These are phyloP conservation scores for Rhodotorula glutinis DNA, from an alignment of 1,284 basidiomycete species.

Conservation along the genomic window DNA sequence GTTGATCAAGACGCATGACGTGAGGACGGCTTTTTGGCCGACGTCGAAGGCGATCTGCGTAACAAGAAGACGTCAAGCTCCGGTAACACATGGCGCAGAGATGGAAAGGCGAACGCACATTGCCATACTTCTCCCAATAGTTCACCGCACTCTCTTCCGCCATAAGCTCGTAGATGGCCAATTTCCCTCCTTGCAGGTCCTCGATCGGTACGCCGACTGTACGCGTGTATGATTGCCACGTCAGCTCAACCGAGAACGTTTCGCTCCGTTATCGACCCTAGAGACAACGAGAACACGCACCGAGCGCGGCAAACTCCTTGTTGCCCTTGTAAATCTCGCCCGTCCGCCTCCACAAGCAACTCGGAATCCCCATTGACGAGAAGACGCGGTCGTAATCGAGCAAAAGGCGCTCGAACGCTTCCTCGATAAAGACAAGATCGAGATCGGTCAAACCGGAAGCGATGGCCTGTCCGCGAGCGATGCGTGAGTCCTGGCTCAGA, in stretches of 20 bases:
- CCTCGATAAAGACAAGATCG: constrained; percentile 97
- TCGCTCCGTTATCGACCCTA: background rate
- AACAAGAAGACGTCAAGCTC: background rate
- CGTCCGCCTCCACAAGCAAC: constrained; percentile 92
- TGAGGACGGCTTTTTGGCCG: constrained; percentile 78
- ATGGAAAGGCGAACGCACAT: constrained; percentile 46
- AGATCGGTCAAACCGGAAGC: constrained; percentile 86
- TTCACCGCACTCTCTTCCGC: constrained; percentile 93
- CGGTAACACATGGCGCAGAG: too few relatives aligned
- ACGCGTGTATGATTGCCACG: background rate
- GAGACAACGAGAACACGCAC: constrained; percentile 50
- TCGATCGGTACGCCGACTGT: constrained; percentile 49
- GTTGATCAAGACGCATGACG: constrained; percentile 72
- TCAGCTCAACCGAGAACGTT: constrained; percentile 4
- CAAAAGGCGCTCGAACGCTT: constrained; percentile 91
- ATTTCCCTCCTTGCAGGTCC: constrained; percentile 62
- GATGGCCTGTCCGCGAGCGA: constrained; percentile 59
- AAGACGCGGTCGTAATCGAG: constrained; percentile 81
- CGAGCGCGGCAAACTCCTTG: constrained; percentile 84
- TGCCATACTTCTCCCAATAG: constrained; percentile 97
- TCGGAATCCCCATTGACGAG: constrained; percentile 85
- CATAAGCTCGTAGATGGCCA: constrained; percentile 98
- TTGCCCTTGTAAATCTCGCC: constrained; percentile 99
- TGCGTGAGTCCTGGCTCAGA: too few relatives aligned
- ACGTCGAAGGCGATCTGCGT: constrained; percentile 76